Evolutionary conservation across 305 asterid genomes (phyloP).

Genomic region (Fraxinus velutina): DNA sequence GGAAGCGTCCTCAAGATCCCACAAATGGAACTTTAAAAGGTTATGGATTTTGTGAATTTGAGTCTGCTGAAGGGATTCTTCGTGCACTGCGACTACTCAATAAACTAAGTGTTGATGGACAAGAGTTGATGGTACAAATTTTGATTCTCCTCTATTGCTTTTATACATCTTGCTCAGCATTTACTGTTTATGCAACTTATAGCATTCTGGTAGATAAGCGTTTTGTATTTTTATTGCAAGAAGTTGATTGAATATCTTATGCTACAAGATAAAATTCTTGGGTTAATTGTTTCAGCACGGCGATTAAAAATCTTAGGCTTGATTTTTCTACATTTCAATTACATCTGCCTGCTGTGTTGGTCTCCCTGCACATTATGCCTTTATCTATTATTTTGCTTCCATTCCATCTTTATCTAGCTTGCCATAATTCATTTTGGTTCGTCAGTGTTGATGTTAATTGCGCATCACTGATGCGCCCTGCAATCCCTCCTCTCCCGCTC

Average conservation of each 20-base stretch:
- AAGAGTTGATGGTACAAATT: constrained; percentile 75
- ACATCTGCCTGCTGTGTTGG: not conserved
- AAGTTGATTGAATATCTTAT: not conserved
- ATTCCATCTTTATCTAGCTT: not conserved
- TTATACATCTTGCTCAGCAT: not conserved
- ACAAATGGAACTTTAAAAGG: constrained; percentile 75
- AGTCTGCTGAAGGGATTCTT: constrained; percentile 92
- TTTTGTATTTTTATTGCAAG: constrained; percentile 9
- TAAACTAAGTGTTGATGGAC: constrained; percentile 85
- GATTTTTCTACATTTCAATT: constrained; percentile 5
- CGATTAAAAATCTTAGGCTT: not conserved
- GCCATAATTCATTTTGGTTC: not conserved
- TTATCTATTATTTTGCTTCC: not conserved
- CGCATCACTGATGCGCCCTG: not conserved
- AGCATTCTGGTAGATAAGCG: not conserved
- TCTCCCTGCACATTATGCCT: not conserved
- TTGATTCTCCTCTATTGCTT: constrained; percentile 21
- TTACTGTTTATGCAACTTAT: constrained; percentile 3
- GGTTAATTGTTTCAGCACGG: not conserved
- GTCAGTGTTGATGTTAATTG: not conserved
- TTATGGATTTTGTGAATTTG: constrained; percentile 96
- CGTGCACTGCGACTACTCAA: constrained; percentile 82
- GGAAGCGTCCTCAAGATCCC: constrained; percentile 97
- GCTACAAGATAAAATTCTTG: constrained; percentile 5
- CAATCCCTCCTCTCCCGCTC: not conserved